Base-by-base conservation (phyloP, 768 basidiomycete species). In the Trametes cingulata region DNA sequence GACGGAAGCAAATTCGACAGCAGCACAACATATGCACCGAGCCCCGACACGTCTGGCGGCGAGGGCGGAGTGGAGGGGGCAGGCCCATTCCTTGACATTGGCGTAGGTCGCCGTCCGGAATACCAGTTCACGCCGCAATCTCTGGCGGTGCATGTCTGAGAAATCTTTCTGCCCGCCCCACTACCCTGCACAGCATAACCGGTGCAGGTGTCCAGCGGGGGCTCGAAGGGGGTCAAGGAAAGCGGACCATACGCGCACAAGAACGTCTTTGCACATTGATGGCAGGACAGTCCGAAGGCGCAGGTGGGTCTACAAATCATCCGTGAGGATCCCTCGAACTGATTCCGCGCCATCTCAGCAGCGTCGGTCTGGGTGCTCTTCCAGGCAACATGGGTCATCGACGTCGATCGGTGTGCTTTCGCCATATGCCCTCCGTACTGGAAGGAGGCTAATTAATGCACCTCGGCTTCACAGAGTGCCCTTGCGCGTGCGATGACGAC, bases 111-210 rank as follows among this genome's bases (percentile, higher is more conserved):
- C 42, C 42, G 53, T 43, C 29, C 19, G 41, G 40, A 43, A 29
- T 33, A 10, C 29, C 29, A 22, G n/a, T 15, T n/a, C 20, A 29
- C 6, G 42, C 53, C 24, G 56, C 27, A 12, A 19, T n/a, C 27
- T 27, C 13, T 48, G n/a, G 17, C 24, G 10, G 47, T 37, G 6
- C 29, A 25, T 37, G 43, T 37, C 40, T 25, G 3, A n/a, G n/a
- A 39, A 35, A 41, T n/a, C 41, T 4, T 57, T n/a, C 17, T 39
- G 13, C 46, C 56, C 40, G 47, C 47, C 41, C 56, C 56, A 56
- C 48, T 19, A 19, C 24, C n/a, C 27, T 57, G 56, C 56, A 57
- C 56, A 57, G 56, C 56, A 29, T 37, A 40, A 49, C 56, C 56
- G 56, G 56, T n/a, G 10, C 25, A 49, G 37, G 25, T 19, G 19